A percentile compares a stretch with the other conserved stretches of the same genome.
Evolutionary conservation across 2,329 filamentous ascomycete species (phyloP).

Genomic region (Botrytis squamosa): DNA sequence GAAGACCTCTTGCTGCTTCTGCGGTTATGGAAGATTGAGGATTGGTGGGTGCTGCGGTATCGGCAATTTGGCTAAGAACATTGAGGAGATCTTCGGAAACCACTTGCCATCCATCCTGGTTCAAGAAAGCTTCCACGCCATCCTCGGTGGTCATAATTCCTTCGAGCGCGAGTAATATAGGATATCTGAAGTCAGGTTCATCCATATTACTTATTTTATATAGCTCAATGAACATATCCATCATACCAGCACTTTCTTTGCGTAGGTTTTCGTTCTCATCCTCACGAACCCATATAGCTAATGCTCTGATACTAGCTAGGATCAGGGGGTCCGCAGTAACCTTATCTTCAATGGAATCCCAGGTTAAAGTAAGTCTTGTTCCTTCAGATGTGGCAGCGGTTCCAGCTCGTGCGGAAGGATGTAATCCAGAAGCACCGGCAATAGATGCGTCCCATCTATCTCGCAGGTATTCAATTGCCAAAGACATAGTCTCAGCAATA

Average conservation of each 20-base stretch:
- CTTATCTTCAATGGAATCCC: conserved; percentile 54
- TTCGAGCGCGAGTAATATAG: conserved; percentile 59
- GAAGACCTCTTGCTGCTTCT: conserved; percentile 50
- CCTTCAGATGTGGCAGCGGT: conserved; percentile 48
- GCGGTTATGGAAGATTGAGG: conserved; percentile 29
- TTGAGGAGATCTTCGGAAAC: conserved; percentile 51
- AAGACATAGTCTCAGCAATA: conserved; percentile 61
- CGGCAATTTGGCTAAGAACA: conserved; percentile 41
- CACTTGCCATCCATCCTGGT: conserved; percentile 54
- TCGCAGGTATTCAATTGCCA: conserved; percentile 63
- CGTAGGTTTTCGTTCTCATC: conserved; percentile 61
- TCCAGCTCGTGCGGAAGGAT: conserved; percentile 53
- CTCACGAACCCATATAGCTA: conserved; percentile 68
- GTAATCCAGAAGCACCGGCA: conserved; percentile 60
- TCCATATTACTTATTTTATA: conserved; percentile 45
- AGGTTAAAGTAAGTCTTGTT: conserved; percentile 50
- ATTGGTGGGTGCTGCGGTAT: not conserved
- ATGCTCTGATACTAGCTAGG: conserved; percentile 54
- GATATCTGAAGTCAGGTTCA: conserved; percentile 53
- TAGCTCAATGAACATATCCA: conserved; percentile 63
- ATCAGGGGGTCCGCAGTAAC: conserved; percentile 56
- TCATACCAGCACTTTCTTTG: conserved; percentile 50
- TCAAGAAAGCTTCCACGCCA: conserved; percentile 44
- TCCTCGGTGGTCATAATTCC: conserved; percentile 52
- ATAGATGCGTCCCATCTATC: conserved; percentile 68